Conservation (phyloP, 306 rosid species). For the Betula pendula region DNA sequence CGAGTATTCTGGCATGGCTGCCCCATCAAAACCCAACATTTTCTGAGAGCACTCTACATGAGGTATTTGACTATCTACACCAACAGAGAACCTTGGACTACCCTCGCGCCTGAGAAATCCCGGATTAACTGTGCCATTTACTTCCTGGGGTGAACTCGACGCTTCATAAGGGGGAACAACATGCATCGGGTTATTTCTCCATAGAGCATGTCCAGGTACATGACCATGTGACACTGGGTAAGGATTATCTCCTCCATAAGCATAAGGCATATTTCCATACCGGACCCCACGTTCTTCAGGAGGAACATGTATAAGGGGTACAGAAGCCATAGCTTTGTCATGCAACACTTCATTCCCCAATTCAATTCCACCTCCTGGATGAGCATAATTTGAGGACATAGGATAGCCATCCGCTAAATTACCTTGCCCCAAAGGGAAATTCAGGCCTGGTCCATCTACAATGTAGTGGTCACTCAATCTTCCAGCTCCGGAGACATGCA, state of each 20-base stretch:
- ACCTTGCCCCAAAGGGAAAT: conserved; percentile 56
- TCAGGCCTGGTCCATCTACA: conserved; percentile 60
- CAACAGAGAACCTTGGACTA: conserved; percentile 59
- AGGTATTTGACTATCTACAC: conserved; percentile 60
- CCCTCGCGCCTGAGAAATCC: conserved; percentile 64
- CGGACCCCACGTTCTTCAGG: conserved; percentile 63
- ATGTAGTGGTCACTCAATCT: conserved; percentile 60
- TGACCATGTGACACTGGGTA: conserved; percentile 57
- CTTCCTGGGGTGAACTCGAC: conserved; percentile 45
- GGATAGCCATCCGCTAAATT: conserved; percentile 55
- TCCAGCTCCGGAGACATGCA: conserved; percentile 54
- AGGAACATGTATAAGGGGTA: conserved; percentile 52
- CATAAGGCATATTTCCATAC: conserved; percentile 59
- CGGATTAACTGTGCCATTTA: conserved; percentile 61
- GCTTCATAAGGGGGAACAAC: conserved; percentile 63
- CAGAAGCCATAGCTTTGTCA: conserved; percentile 62
- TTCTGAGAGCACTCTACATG: conserved; percentile 73
- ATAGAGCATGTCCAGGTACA: conserved; percentile 49
- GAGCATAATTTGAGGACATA: conserved; percentile 51
- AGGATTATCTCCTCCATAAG: conserved; percentile 65
- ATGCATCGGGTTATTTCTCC: conserved; percentile 68
- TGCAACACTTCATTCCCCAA: conserved; percentile 61
- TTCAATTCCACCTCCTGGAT: conserved; percentile 59
- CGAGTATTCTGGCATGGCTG: conserved; percentile 52
- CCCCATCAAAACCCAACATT: conserved; percentile 56